A percentile compares a stretch with the other conserved stretches of the same genome.
phyloP scores from a whole-genome alignment of 2,329 filamentous ascomycete species.

The Penicillium verrucosum region DNA sequence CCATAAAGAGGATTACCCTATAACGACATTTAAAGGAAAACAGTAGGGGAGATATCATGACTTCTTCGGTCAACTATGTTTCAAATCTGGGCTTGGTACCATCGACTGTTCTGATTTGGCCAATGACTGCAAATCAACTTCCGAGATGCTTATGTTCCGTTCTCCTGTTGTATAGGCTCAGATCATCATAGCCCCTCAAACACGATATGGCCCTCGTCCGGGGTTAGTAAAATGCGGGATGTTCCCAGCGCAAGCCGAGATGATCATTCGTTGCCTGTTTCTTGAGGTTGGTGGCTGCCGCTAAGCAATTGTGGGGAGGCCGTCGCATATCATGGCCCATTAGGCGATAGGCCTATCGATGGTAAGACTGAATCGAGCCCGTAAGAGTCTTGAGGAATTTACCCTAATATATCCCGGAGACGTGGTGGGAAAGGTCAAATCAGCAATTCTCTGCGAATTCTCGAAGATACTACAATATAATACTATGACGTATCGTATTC shows the following conservation, averaged over 20 bases:
- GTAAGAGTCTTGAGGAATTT: background rate
- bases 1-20: constrained; percentile 15
- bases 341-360: background rate
- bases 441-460: background rate
- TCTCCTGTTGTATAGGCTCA: background rate
- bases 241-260: constrained; percentile 13
- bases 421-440: background rate
- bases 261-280: constrained; percentile 11
- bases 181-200: background rate
- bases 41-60: too few relatives aligned
- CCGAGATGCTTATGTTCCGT: background rate
- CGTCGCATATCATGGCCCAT: background rate
- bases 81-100: background rate
- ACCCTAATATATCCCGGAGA: background rate
- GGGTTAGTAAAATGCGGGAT: constrained; percentile 6
- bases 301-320: background rate
- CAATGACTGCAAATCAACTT: background rate
- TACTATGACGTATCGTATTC: background rate
- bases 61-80: too few relatives aligned
- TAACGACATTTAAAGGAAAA: constrained; percentile 3
- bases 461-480: background rate
- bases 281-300: too few relatives aligned
- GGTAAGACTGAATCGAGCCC: background rate
- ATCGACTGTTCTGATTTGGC: background rate
- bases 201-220: background rate